phyloP scores from a whole-genome alignment of 169 alveolate species.

The Eimeria necatrix region DNA sequence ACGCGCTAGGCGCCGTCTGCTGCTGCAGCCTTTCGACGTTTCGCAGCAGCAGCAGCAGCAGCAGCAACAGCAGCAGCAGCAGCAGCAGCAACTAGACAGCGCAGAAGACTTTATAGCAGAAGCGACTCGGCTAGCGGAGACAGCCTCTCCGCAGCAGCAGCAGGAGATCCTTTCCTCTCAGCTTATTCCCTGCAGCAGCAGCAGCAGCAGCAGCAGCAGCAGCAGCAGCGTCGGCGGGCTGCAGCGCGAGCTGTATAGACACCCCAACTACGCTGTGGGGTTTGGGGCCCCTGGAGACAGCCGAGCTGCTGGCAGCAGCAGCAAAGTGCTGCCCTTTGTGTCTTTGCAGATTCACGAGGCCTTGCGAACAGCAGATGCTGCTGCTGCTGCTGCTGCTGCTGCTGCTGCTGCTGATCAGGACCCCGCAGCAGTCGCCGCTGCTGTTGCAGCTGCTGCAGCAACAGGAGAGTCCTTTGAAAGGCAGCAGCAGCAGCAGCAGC shows the following conservation, averaged over 20 bases:
- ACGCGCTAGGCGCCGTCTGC: slow-evolving; percentile 18
- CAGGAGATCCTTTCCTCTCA: slow-evolving; percentile 33
- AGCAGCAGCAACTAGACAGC: slow-evolving; percentile 11
- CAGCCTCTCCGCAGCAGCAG: slow-evolving; percentile 10
- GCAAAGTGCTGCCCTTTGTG: slow-evolving; percentile 53
- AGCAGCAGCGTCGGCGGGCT: slow-evolving; percentile 9
- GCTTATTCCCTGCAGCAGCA: slow-evolving; percentile 44
- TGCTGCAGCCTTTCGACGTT: slow-evolving; percentile 29
- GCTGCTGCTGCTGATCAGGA: slow-evolving; percentile 31
- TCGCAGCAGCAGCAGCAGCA: slow-evolving; percentile 7
- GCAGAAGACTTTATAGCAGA: slow-evolving; percentile 1
- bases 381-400: slow-evolving; percentile 67
- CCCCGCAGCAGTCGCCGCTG: slow-evolving; percentile 23
- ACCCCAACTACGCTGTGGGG: slow-evolving; percentile 22
- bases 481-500: slow-evolving; percentile 26
- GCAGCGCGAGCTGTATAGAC: slow-evolving; percentile 70
- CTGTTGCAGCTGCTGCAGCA: slow-evolving; percentile 45
- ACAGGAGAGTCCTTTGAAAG: background rate
- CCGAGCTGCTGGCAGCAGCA: background rate
- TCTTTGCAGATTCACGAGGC: background rate
- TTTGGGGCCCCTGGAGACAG: background rate
- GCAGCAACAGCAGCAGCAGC: slow-evolving; percentile 55
- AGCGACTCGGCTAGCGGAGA: slow-evolving; percentile 1
- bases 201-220: slow-evolving; percentile 40
- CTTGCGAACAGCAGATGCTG: slow-evolving; percentile 28